Percentiles rank a stretch among this genome's conserved stretches.
phyloP scores from a whole-genome alignment of 2,329 filamentous ascomycete species.

The Microthyrium microscopicum region DNA sequence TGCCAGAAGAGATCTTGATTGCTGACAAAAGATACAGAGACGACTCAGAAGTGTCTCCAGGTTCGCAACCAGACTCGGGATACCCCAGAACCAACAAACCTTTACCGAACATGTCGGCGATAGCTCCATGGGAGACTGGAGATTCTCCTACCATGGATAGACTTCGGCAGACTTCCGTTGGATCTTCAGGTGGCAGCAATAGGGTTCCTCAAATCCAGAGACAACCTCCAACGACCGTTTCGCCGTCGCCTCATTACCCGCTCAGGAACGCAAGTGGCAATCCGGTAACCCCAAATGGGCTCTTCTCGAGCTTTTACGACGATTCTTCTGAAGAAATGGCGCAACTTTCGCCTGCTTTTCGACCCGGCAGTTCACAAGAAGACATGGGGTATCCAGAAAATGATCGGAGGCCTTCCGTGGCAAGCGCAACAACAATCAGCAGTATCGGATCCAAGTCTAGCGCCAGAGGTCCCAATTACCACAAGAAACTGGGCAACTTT shows the following conservation, averaged over 20 bases:
- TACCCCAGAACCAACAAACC: not conserved
- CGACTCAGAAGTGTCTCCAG: slow-evolving; percentile 21
- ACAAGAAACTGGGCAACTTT: slow-evolving; percentile 75
- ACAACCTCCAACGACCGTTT: slow-evolving; percentile 40
- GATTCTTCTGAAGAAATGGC: slow-evolving; percentile 55
- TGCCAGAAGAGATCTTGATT: not conserved
- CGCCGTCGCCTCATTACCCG: slow-evolving; percentile 35
- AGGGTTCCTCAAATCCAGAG: slow-evolving; percentile 41
- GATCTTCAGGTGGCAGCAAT: slow-evolving; percentile 29
- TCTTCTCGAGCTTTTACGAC: slow-evolving; percentile 49
- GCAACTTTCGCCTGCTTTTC: slow-evolving; percentile 56
- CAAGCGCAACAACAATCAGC: slow-evolving; percentile 73
- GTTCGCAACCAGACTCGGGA: slow-evolving; percentile 19
- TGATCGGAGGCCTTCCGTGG: slow-evolving; percentile 69
- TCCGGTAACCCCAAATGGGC: slow-evolving; percentile 25
- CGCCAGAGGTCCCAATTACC: slow-evolving; percentile 49
- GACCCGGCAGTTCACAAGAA: slow-evolving; percentile 36
- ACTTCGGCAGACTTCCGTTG: slow-evolving; percentile 13
- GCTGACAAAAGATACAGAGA: slow-evolving; percentile 7
- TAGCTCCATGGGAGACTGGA: slow-evolving; percentile 33
- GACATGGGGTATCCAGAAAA: slow-evolving; percentile 36
- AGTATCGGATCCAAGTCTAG: slow-evolving; percentile 67
- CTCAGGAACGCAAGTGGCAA: slow-evolving; percentile 17
- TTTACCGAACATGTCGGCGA: slow-evolving; percentile 22
- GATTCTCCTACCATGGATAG: not conserved